Evolutionary conservation across 257 asterid genomes (phyloP).

Genomic region (Pogostemon cablin): DNA sequence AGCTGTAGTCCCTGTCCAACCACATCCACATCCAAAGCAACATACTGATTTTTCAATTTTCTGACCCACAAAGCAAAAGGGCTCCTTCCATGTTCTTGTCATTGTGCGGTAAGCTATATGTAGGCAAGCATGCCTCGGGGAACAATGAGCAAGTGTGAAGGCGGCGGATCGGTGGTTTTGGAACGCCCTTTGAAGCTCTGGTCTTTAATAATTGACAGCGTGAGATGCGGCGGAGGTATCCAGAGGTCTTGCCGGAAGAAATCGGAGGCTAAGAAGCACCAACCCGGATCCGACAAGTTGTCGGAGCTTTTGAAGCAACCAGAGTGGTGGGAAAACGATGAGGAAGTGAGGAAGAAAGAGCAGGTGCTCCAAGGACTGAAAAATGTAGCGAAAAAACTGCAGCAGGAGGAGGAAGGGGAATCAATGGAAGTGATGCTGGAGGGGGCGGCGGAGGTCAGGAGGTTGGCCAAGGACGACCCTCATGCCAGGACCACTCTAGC

Average conservation of each 20-base stretch:
- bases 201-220: conserved; percentile 67
- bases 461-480: conserved; percentile 64
- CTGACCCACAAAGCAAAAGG: neutral
- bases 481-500: conserved; percentile 73
- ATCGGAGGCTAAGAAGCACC: conserved; percentile 30
- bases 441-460: conserved; percentile 75
- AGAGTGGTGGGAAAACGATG: conserved; percentile 66
- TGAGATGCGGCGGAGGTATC: conserved; percentile 67
- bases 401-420: conserved; percentile 13
- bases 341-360: conserved; percentile 57
- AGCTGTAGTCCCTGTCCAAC: too few species aligned
- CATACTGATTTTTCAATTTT: neutral
- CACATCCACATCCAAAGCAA: too few species aligned
- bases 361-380: conserved; percentile 60
- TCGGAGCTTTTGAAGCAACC: conserved; percentile 69
- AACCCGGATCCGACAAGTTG: conserved; percentile 60
- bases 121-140: conserved; percentile 37
- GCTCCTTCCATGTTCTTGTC: conserved; percentile 1
- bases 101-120: neutral
- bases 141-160: conserved; percentile 51
- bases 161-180: conserved; percentile 57
- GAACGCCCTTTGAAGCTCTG: conserved; percentile 63
- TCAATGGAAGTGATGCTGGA: conserved; percentile 41
- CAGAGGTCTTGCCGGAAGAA: conserved; percentile 32
- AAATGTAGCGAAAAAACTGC: conserved; percentile 48